Percentiles rank a stretch among this genome's conserved stretches.
phyloP scores from a whole-genome alignment of 805 yeast genomes.

The Starmera caribaea region DNA sequence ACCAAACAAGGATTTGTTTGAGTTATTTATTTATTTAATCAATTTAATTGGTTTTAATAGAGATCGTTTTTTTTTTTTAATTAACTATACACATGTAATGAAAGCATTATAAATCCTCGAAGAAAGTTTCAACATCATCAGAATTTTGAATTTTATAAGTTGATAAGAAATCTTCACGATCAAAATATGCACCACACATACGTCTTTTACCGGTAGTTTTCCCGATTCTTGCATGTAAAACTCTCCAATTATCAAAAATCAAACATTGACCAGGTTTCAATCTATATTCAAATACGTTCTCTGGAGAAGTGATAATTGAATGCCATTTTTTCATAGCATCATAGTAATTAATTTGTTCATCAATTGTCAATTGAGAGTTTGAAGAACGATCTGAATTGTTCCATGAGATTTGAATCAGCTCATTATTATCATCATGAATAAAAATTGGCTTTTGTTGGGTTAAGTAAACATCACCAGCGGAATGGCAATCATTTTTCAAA shows the following conservation, averaged over 20 bases:
- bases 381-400: constrained; percentile 62
- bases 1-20: background rate
- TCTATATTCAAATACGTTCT: constrained; percentile 43
- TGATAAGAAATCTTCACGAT: constrained; percentile 55
- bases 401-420: constrained; percentile 58
- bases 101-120: background rate
- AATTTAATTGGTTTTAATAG: too few relatives aligned
- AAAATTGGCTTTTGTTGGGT: constrained; percentile 57
- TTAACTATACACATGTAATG: too few relatives aligned
- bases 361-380: constrained; percentile 28
- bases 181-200: constrained; percentile 65
- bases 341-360: constrained; percentile 42
- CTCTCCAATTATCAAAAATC: constrained; percentile 68
- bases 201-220: constrained; percentile 58
- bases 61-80: constrained; percentile 5
- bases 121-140: constrained; percentile 26
- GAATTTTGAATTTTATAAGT: constrained; percentile 34
- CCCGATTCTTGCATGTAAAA: constrained; percentile 52
- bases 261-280: constrained; percentile 57
- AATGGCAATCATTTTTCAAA: constrained; percentile 54
- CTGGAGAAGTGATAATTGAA: constrained; percentile 35
- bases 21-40: constrained; percentile 11
- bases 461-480: constrained; percentile 66
- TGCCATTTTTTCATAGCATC: constrained; percentile 51
- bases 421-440: constrained; percentile 37